Base-by-base conservation (phyloP, 1,139 yeast genomes). In the Hansenula lynferdii region DNA sequence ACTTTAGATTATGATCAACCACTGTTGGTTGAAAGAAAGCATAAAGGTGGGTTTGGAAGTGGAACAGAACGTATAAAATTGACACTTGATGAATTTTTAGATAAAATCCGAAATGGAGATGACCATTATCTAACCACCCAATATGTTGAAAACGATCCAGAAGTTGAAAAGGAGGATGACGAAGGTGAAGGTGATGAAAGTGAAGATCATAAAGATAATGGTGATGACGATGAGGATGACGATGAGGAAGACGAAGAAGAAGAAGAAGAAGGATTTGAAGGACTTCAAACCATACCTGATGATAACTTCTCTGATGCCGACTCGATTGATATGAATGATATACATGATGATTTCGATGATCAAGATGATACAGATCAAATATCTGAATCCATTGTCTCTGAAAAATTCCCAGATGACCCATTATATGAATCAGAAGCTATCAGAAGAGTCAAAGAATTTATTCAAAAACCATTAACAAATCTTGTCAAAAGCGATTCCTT, bases 91-190 rank as follows among this genome's bases (percentile, higher is more conserved):
- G 75, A 77, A 17, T 67, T 81, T 41, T 51, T 80, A 39, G 53
- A 58, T 0, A 61, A 60, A 42, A 52, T 79, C 22, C 39, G 48
- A 10, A 67, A 62, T 20, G 62, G 62, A 1, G 53, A 48, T 22
- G 28, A 44, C 7, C 67, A 70, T 43, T 82, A 82, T 48, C 62
- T 81, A 52, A 82, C 89, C 0, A 82, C 90, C 0, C 90, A 82
- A 47, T 82, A 82, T 53, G 68, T 58, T n/a, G 67, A 62, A 37
- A 63, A 62, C 42, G 63, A 57, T 18, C 60, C 60, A n/a, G n/a
- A n/a, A n/a, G n/a, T n/a, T n/a, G n/a, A n/a, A n/a, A n/a, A n/a
- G n/a, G n/a, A n/a, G n/a, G n/a, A n/a, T n/a, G n/a, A n/a, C n/a
- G n/a, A n/a, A n/a, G n/a, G n/a, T n/a, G n/a, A n/a, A n/a, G n/a